Evolutionary conservation across 495 filamentous ascomycete genomes (phyloP), one percentile per base, ranked within the genome.

Genomic region (Penicillium argentinense): DNA sequence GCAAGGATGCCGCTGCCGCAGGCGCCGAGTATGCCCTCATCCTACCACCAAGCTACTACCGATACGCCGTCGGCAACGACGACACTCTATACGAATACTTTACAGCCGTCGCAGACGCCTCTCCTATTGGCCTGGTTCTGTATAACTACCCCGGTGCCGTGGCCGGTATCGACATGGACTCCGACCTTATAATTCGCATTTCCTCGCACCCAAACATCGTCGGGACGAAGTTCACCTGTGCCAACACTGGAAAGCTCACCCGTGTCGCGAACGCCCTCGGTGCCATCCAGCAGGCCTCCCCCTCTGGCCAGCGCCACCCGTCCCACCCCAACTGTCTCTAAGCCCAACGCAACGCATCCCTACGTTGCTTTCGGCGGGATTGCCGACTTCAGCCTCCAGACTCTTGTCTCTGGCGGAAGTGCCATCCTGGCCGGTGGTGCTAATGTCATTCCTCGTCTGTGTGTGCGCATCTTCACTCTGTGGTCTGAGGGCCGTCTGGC

Each of bases 81-180:
- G 79, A 85, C 40, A 79, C 86, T 26, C 73, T 95, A 23, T 82
- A 83, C 54, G 82, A 83, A 54, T 95, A 85, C 74, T 95, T 85
- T 73, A 83, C 78, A 12, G 72, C 75, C 23, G 86, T 93, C 1
- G 89, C 89, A 18, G 86, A 91, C 60, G 74, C 56, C 9, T 85
- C 81, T 17, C 88, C 89, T 5, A 63, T 95, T 12, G 87, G 88
- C 3, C 70, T 95, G n/a, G 80, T 92, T 43, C 73, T 95, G 9
- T 93, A 95, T 74, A 95, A 95, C 74, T 95, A 95, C 69, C 89
- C 89, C 1, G 89, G 89, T 26, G 89, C 89, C 26, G 89, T 95
- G 4, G 81, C 87, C n/a, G 89, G 89, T 21, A 88, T 95, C 57
- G 89, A 95, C 62, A 88, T 95, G 86, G 89, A 92, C 75, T 88